A percentile compares a stretch with the other conserved stretches of the same genome.
Conservation (phyloP, 139 green algal genomes). For the Trebouxia sp. region DNA sequence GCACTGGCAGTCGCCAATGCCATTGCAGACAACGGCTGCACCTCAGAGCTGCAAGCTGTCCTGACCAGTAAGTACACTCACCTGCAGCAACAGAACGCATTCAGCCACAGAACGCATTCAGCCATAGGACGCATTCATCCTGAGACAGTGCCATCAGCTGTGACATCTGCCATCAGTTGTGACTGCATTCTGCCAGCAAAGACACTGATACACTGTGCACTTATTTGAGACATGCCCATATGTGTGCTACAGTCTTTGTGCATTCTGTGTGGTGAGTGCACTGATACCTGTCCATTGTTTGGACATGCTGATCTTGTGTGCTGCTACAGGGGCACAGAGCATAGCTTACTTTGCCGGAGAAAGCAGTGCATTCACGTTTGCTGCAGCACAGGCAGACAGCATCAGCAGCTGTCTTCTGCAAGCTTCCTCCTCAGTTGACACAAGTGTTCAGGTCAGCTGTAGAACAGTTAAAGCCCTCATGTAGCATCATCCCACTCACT, state of each 20-base stretch:
- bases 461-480: background rate
- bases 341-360: constrained; percentile 11
- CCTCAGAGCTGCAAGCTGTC: background rate
- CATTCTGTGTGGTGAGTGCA: too few species aligned
- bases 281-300: background rate
- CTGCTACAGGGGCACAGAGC: constrained; percentile 4
- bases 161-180: too few species aligned
- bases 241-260: background rate
- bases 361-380: constrained; percentile 8
- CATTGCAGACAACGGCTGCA: constrained; percentile 9
- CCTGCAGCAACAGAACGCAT: too few species aligned
- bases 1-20: constrained; percentile 5
- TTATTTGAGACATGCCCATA: background rate
- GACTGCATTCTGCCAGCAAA: too few species aligned
- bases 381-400: constrained; percentile 16
- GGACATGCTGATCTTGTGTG: background rate
- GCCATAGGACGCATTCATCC: too few species aligned
- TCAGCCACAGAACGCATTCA: too few species aligned
- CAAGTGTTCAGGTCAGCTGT: background rate
- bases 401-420: constrained; percentile 6
- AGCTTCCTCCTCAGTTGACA: background rate
- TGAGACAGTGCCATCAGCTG: too few species aligned
- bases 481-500: too few species aligned
- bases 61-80: background rate
- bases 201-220: too few species aligned